Base-by-base conservation (phyloP, 208 protist species). In the Leishmania tropica region DNA sequence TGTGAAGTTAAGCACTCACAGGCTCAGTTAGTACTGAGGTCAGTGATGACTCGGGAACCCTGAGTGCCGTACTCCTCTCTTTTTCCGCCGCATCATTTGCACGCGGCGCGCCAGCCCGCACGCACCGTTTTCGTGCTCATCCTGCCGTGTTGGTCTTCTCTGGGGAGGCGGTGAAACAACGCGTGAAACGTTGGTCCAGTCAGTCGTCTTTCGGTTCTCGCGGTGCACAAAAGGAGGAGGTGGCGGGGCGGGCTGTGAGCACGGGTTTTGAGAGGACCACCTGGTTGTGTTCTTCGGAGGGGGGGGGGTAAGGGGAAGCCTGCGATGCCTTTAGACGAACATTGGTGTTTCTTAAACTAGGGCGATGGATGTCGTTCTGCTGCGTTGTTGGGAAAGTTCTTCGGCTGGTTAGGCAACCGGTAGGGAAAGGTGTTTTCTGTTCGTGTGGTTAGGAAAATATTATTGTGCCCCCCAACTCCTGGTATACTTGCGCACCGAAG, bases 21-120 rank as follows among this genome's bases (percentile, higher is more conserved):
- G 65, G 65, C 65, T 71, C 37, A 3, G 21, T 51, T 42, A 37
- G 47, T 58, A 42, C 47, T 71, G 62, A 68, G 62, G 62, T 68
- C 62, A 68, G 65, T 71, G 65, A 71, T 71, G 65, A 42, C 31
- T 71, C 65, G 65, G 65, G 65, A 42, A 42, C 31, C 65, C 65
- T 71, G 65, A 42, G 65, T 71, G 65, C 48, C 28, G 31, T 58
- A 37, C 73, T n/a, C 56, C 40, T 76, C 35, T 70, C 35, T 70
- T 56, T 65, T 47, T 68, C 31, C 21, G 56, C 72, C 58, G 75
- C n/a, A n/a, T n/a, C n/a, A n/a, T n/a, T n/a, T n/a, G n/a, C n/a
- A n/a, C n/a, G n/a, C n/a, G n/a, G n/a, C n/a, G n/a, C n/a, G n/a
- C n/a, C n/a, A n/a, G n/a, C n/a, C n/a, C n/a, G n/a, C n/a, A n/a